phyloP scores from a whole-genome alignment of 352 stramenopile genomes.

The Globisporangium irregulare region DNA sequence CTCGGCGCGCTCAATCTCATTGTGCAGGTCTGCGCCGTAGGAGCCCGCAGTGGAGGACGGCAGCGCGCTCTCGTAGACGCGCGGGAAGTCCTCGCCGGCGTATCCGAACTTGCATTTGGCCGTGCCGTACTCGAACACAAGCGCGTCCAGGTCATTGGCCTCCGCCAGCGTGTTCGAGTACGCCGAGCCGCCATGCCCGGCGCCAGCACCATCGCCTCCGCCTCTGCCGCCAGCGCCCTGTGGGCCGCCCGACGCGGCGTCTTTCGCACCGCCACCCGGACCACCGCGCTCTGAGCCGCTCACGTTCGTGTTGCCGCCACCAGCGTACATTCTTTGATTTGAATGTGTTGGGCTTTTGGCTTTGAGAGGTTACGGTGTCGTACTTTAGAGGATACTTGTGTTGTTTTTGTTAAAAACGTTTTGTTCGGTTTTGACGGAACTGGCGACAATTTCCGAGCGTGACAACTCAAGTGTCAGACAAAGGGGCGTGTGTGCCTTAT shows the following conservation, averaged over 20 bases:
- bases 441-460: too few relatives aligned
- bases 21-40: conserved; percentile 20
- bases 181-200: not conserved
- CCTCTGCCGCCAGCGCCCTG: not conserved
- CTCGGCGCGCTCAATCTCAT: conserved; percentile 17
- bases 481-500: too few relatives aligned
- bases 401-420: too few relatives aligned
- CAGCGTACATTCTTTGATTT: conserved; percentile 15
- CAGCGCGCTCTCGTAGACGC: conserved; percentile 56
- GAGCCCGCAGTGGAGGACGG: not conserved
- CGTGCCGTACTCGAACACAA: conserved; percentile 81
- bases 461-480: too few relatives aligned
- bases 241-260: not conserved
- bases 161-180: conserved; percentile 55
- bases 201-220: not conserved
- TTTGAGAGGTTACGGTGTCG: too few relatives aligned
- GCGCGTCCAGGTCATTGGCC: conserved; percentile 70
- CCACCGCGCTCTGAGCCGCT: conserved; percentile 6
- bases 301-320: conserved; percentile 15
- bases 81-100: conserved; percentile 85
- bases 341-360: too few relatives aligned
- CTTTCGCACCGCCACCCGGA: not conserved
- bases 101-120: conserved; percentile 80
- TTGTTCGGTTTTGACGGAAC: too few relatives aligned
- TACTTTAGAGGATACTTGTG: too few relatives aligned